Evolutionary conservation across 768 basidiomycete genomes (phyloP).

Genomic region (Pisolithus marmoratus): DNA sequence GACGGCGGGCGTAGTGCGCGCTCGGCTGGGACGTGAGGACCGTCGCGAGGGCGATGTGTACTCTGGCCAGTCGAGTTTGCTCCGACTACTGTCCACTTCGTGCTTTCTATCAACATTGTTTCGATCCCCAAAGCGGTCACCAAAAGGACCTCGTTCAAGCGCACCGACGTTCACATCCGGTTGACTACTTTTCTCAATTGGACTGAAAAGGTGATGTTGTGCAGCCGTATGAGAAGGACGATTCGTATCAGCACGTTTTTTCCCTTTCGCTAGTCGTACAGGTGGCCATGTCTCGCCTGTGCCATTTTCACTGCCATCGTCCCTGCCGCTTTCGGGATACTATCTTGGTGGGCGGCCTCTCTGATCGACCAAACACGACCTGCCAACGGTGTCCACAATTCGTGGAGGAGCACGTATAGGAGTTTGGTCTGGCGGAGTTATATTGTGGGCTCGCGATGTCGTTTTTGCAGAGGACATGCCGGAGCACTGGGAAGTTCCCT

Average conservation of each 20-base stretch:
- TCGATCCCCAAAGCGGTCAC: no score
- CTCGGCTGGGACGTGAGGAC: no score
- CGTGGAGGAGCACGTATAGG: constrained; percentile 17
- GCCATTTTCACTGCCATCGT: not conserved
- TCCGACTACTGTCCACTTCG: no score
- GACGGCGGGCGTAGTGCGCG: no score
- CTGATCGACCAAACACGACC: constrained; percentile 16
- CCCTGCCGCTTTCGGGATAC: not conserved
- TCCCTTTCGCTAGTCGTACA: not conserved
- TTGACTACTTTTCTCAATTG: not conserved
- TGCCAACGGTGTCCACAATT: constrained; percentile 11
- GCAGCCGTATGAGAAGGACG: no score
- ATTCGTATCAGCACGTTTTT: not conserved
- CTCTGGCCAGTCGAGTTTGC: no score
- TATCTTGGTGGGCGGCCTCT: constrained; percentile 9
- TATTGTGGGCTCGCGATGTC: not conserved
- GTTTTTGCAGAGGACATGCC: constrained; percentile 6
- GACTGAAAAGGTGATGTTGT: constrained; percentile 7
- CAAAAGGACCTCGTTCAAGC: no score
- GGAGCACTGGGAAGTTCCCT: not conserved
- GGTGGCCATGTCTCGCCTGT: no score
- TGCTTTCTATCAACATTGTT: no score
- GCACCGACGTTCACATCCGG: not conserved
- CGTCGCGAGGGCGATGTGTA: no score
- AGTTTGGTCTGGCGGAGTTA: not conserved